Evolutionary conservation across 352 stramenopile species (phyloP).

Genomic region (Globisporangium irregulare): DNA sequence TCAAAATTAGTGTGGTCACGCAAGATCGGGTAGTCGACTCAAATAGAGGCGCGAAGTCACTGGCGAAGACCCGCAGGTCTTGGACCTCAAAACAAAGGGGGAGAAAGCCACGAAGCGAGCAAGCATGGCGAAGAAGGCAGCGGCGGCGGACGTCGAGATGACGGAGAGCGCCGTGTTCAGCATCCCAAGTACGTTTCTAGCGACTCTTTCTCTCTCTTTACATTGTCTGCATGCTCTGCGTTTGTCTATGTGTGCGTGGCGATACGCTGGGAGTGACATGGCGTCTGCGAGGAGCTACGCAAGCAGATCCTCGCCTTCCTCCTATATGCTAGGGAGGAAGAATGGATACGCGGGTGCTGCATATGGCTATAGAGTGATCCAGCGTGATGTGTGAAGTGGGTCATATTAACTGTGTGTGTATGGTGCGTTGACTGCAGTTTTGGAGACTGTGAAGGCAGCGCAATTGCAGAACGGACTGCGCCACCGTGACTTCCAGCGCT

Average conservation of each 20-base stretch:
- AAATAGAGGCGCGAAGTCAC: constrained; percentile 10
- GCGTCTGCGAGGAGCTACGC: constrained; percentile 5
- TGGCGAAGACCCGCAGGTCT: constrained; percentile 6
- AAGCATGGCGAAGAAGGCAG: constrained; percentile 27
- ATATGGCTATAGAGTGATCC: not conserved
- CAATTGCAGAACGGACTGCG: constrained; percentile 89
- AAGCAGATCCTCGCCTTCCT: not conserved
- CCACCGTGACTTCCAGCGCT: constrained; percentile 90
- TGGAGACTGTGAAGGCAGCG: constrained; percentile 87
- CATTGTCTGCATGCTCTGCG: not conserved
- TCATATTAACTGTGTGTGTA: not conserved
- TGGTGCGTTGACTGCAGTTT: constrained; percentile 29
- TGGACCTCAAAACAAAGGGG: constrained; percentile 2
- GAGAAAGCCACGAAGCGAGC: constrained; percentile 4
- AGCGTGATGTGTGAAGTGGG: not conserved
- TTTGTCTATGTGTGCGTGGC: not conserved
- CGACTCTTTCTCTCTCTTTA: not conserved
- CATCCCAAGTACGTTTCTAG: constrained; percentile 35
- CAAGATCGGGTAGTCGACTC: not conserved
- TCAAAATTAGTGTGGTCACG: not conserved
- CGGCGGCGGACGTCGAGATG: constrained; percentile 23
- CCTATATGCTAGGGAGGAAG: not conserved
- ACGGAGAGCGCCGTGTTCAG: constrained; percentile 32
- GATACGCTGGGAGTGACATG: not conserved
- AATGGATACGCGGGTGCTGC: not conserved